Base-by-base conservation (phyloP, 2,329 filamentous ascomycete genomes). In the Scedosporium aurantiacum region DNA sequence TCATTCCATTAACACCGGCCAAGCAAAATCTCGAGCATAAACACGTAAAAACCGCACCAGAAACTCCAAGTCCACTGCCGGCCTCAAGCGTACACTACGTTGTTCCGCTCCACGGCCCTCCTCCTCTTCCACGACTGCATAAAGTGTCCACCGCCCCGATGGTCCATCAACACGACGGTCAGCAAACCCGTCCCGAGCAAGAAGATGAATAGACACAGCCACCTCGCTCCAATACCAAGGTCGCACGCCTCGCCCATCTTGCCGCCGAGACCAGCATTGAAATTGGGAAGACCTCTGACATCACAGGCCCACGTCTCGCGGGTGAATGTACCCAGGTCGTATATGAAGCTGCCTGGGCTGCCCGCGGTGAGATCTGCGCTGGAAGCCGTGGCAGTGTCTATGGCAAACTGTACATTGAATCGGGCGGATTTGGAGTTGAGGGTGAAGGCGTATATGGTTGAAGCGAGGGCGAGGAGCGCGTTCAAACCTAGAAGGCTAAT, bases 311-410 rank as follows among this genome's bases (percentile, higher is more conserved):
- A 60, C 8, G 8, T 41, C 47, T 60, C 58, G n/a, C 32, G 47
- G 41, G 28, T 54, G 47, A 60, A 60, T n/a, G 25, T 54, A 12
- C 58, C 58, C 28, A 25, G 32, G 47, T 60, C 47, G 28, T 60
- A 60, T 10, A 28, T 55, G n/a, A 60, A 60, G 14, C 28, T 41
- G 14, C 16, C 27, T 25, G 21, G 23, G 28, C 32, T 41, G 28
- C 40, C 25, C 1, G 25, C 43, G 23, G 50, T 2, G 21, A 27
- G 50, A 5, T 25, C 18, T 28, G 12, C 50, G 14, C 21, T 54
- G 18, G 50, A 21, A 23, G 23, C 12, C 5, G 14, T 14, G 16
- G 47, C 47, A n/a, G 18, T 23, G 28, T 27, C 27, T n/a, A 60
- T n/a, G 28, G 41, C 47, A 25, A 41, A 55, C 5, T 18, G 14